Evolutionary conservation across 768 basidiomycete species (phyloP).

Genomic region (Calocera viscosa): DNA sequence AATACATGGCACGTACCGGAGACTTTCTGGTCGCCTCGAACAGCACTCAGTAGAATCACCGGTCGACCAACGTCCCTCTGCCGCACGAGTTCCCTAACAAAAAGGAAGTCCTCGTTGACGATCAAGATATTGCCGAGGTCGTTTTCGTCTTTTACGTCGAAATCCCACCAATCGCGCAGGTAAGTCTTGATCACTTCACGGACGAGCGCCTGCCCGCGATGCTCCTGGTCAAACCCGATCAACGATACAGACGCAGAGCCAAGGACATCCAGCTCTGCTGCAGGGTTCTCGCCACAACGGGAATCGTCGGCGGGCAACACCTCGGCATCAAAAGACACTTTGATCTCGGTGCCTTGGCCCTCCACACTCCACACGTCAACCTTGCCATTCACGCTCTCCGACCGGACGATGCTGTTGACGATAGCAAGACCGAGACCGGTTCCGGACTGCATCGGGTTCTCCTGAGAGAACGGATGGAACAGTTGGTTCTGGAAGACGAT

Average conservation of each 20-base stretch:
- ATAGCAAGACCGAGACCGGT: slow-evolving; percentile 92
- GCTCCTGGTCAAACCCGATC: slow-evolving; percentile 53
- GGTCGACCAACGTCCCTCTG: slow-evolving; percentile 46
- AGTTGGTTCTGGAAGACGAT: slow-evolving; percentile 56
- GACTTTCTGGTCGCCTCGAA: slow-evolving; percentile 44
- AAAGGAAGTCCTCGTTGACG: slow-evolving; percentile 61
- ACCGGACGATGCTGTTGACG: slow-evolving; percentile 81
- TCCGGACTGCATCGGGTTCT: slow-evolving; percentile 84
- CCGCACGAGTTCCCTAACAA: slow-evolving; percentile 45
- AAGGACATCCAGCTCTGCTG: slow-evolving; percentile 15
- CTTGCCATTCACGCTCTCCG: slow-evolving; percentile 75
- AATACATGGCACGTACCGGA: neutral
- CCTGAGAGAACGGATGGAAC: slow-evolving; percentile 95
- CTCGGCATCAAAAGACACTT: slow-evolving; percentile 69
- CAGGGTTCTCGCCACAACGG: neutral
- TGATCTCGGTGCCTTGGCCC: slow-evolving; percentile 81
- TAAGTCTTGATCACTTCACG: slow-evolving; percentile 50
- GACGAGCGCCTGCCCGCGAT: slow-evolving; percentile 58
- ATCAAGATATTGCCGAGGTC: slow-evolving; percentile 61
- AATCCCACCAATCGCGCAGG: slow-evolving; percentile 64
- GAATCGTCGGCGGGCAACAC: slow-evolving; percentile 32
- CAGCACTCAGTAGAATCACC: slow-evolving; percentile 62
- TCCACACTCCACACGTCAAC: slow-evolving; percentile 92
- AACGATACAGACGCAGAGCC: slow-evolving; percentile 47
- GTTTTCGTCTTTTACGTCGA: slow-evolving; percentile 34